Evolutionary conservation across 169 alveolate genomes (phyloP).

Genomic region (Perkinsus olseni): DNA sequence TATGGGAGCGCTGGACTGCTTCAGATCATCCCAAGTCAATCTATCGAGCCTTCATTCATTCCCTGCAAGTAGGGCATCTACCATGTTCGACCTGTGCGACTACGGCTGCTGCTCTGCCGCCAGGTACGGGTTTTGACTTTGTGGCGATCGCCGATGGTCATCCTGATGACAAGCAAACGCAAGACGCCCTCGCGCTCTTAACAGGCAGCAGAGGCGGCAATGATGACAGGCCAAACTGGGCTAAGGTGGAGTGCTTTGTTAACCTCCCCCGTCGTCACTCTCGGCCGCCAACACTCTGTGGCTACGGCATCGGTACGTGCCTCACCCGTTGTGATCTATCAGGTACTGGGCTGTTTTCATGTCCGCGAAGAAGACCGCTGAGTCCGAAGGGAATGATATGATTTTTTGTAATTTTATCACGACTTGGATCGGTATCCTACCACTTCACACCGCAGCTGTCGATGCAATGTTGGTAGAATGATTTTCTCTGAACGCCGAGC

Average conservation of each 20-base stretch:
- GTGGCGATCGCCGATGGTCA: background rate
- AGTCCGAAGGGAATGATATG: background rate
- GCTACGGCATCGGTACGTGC: too few species aligned
- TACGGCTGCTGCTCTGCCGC: background rate
- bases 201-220: background rate
- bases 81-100: too few species aligned
- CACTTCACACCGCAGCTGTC: too few species aligned
- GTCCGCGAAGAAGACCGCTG: background rate
- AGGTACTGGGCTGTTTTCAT: background rate
- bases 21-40: background rate
- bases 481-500: too few species aligned
- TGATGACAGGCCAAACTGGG: background rate
- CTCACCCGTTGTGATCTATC: too few species aligned
- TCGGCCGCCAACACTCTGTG: too few species aligned
- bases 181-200: background rate
- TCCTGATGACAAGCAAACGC: background rate
- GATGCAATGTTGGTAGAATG: too few species aligned
- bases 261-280: background rate
- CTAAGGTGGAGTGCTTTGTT: background rate
- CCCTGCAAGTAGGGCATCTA: background rate
- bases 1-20: background rate
- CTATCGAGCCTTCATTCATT: background rate
- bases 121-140: background rate
- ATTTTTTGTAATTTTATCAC: background rate
- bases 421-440: background rate